Evolutionary conservation across 176 grass and related monocot genomes (phyloP), one percentile per base, ranked within the genome.

Genomic region (Oropetium thomaeum): DNA sequence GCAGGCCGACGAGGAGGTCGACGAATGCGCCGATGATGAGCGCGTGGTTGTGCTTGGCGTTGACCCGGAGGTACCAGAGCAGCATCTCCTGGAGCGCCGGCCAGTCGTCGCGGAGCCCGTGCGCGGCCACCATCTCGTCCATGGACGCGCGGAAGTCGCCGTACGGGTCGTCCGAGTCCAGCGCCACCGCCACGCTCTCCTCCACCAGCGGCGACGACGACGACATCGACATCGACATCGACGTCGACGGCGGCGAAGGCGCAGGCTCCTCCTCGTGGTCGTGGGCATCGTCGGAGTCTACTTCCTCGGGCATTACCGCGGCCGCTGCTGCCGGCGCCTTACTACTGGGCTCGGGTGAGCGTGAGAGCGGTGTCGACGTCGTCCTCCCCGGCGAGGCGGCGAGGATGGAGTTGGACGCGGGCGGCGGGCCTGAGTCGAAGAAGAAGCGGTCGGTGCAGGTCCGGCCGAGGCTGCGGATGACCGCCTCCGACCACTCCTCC

Each of bases 51-150:
- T 86, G 90, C 69, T 88, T 92, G 42, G 82, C 76, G 78, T 98
- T 98, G 71, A 92, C 79, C 22, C 89, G 85, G 39, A 98, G 71
- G 57, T 98, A 98, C 79, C 91, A 98, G 0, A 85, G 52, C 51
- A 98, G 84, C 53, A 98, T 78, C 64, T 92, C 91, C 73, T 98
- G 86, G 0, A 98, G 75, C 11, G 64, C 7, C 0, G 75, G 53
- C 96, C 91, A 95, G 65, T 85, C 69, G 65, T 85, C 69, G 10
- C 75, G 84, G 44, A 98, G 77, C 2, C 89, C 89, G 58, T 98
- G 91, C 47, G 89, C 89, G 0, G 76, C 20, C 67, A 95, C 96
- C 96, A 98, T 92, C 85, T 98, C 96, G 82, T 86, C 84, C 96
- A 98, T 98, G 30, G 96, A 98, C 74, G 65, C 57, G 19, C 82